Evolutionary conservation across 2,329 filamentous ascomycete genomes (phyloP).

Genomic region (Rhexocercosporidium sp.): DNA sequence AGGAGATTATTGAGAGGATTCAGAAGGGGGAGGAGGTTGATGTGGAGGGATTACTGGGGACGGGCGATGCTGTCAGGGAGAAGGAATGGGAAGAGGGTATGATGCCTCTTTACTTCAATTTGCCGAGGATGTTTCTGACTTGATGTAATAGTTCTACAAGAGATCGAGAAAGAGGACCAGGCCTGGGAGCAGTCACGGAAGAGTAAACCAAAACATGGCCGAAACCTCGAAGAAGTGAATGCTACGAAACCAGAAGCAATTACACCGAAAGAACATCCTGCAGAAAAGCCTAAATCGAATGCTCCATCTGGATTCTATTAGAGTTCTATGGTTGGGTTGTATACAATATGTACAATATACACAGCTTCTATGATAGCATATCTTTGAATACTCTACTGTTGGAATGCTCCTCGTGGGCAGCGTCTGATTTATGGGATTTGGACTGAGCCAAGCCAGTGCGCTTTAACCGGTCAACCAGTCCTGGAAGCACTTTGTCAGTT

Average conservation of each 20-base stretch:
- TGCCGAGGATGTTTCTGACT: constrained; percentile 11
- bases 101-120: constrained; percentile 43
- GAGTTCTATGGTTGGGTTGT: constrained; percentile 14
- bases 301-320: constrained; percentile 42
- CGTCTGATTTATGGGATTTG: constrained; percentile 39
- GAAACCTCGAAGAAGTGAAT: constrained; percentile 19
- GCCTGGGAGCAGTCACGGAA: constrained; percentile 44
- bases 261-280: constrained; percentile 5
- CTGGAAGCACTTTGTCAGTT: constrained; percentile 62
- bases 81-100: constrained; percentile 86
- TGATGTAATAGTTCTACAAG: constrained; percentile 59
- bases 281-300: constrained; percentile 33
- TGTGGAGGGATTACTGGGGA: constrained; percentile 81
- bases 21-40: constrained; percentile 79
- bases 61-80: constrained; percentile 76
- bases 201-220: constrained; percentile 33
- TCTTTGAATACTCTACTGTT: constrained; percentile 57
- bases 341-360: constrained; percentile 35
- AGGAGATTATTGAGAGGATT: constrained; percentile 75
- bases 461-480: constrained; percentile 56
- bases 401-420: constrained; percentile 28
- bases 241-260: constrained; percentile 15
- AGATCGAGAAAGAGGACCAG: constrained; percentile 68
- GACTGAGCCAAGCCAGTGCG: constrained; percentile 36
- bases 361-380: constrained; percentile 57